A percentile compares a stretch with the other conserved stretches of the same genome.
These are phyloP conservation scores for Claviceps paspali DNA, from an alignment of 2,329 filamentous ascomycete species.

Conservation along the genomic window DNA sequence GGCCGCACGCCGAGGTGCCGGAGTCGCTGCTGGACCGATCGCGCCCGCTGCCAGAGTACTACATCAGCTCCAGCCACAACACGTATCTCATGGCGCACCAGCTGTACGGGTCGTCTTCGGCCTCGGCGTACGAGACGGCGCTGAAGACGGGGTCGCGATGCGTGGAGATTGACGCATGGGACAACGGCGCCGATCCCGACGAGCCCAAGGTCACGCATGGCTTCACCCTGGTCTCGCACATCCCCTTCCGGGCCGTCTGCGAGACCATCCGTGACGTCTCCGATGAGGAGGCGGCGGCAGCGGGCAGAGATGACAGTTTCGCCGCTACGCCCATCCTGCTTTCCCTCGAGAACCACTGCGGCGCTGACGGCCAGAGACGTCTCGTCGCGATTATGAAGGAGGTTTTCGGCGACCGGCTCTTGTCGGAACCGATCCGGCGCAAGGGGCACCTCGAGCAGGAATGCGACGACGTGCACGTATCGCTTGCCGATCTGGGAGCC, in stretches of 20 bases:
- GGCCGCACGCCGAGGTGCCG: constrained; percentile 43
- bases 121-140: constrained; percentile 47
- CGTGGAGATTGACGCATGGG: constrained; percentile 63
- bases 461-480: constrained; percentile 36
- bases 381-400: constrained; percentile 52
- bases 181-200: constrained; percentile 40
- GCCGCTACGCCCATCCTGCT: constrained; percentile 43
- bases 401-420: constrained; percentile 42
- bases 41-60: constrained; percentile 52
- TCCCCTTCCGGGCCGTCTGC: constrained; percentile 49
- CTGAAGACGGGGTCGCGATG: constrained; percentile 49
- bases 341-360: constrained; percentile 55
- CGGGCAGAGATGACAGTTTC: constrained; percentile 20
- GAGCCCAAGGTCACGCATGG: constrained; percentile 60
- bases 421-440: constrained; percentile 40
- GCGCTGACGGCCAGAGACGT: constrained; percentile 39
- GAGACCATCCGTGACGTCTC: constrained; percentile 48
- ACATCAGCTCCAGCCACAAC: constrained; percentile 59
- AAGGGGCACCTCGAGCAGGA: constrained; percentile 41
- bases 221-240: constrained; percentile 51
- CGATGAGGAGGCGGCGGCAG: constrained; percentile 38
- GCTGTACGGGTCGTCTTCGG: constrained; percentile 47
- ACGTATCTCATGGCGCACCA: constrained; percentile 59
- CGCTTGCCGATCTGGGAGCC: constrained; percentile 40
- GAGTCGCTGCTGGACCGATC: constrained; percentile 37